A percentile compares a stretch with the other conserved stretches of the same genome.
These are phyloP conservation scores for Kuraishia hungarica DNA, from an alignment of 805 yeast genomes.

Conservation along the genomic window DNA sequence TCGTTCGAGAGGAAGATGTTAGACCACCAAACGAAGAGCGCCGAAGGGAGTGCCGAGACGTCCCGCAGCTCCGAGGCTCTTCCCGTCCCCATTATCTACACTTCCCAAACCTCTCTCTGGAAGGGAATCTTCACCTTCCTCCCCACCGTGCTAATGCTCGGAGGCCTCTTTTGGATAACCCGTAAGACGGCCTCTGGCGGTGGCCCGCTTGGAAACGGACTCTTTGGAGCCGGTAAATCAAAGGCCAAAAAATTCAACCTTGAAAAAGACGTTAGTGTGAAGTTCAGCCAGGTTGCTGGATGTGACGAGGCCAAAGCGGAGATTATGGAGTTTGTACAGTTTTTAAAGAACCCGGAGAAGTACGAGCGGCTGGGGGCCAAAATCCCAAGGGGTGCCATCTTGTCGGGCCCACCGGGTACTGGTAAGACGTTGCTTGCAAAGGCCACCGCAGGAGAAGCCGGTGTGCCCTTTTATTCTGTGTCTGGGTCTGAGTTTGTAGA, in stretches of 20 bases:
- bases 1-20: conserved; percentile 75
- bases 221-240: conserved; percentile 71
- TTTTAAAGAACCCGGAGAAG: conserved; percentile 75
- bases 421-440: conserved; percentile 90
- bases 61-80: neutral
- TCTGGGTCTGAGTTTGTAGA: conserved; percentile 95
- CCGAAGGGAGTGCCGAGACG: conserved; percentile 34
- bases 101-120: conserved; percentile 58
- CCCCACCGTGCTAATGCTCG: conserved; percentile 86
- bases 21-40: conserved; percentile 50
- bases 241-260: conserved; percentile 77
- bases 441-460: conserved; percentile 96
- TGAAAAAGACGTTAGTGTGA: conserved; percentile 73
- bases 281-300: conserved; percentile 89
- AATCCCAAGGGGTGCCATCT: conserved; percentile 90
- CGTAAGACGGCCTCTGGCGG: conserved; percentile 39
- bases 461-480: conserved; percentile 85
- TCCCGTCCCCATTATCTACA: conserved; percentile 68
- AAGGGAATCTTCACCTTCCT: conserved; percentile 63
- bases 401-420: conserved; percentile 95
- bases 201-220: conserved; percentile 42
- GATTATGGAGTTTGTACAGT: conserved; percentile 90
- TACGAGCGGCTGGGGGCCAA: conserved; percentile 88
- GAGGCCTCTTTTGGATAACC: conserved; percentile 80
- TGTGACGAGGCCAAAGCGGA: conserved; percentile 92